Conservation (phyloP, 495 filamentous ascomycete genomes). For the Penicillium coffeae region DNA sequence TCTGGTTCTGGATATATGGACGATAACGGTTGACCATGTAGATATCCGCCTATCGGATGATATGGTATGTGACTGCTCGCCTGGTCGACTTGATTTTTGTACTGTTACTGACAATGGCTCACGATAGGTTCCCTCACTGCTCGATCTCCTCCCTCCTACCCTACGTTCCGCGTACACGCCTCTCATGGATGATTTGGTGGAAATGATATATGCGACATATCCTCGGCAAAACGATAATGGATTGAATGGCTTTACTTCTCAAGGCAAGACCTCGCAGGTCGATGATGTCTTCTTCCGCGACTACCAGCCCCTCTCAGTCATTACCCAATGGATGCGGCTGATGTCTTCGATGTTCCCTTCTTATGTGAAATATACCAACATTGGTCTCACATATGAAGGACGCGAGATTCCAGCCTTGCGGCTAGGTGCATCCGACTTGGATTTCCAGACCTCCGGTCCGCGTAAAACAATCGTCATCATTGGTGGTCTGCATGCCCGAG, state of each 20-base stretch:
- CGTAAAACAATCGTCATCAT: constrained; percentile 79
- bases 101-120: neutral
- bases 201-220: constrained; percentile 73
- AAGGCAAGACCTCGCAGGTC: constrained; percentile 30
- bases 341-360: constrained; percentile 84
- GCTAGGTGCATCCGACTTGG: constrained; percentile 60
- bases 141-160: constrained; percentile 74
- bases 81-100: neutral
- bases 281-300: constrained; percentile 79
- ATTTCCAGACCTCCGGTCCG: constrained; percentile 34
- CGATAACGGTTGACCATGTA: constrained; percentile 75
- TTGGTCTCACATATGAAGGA: constrained; percentile 81
- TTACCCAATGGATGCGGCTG: constrained; percentile 83
- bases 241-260: constrained; percentile 30
- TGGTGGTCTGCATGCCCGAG: constrained; percentile 84
- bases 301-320: constrained; percentile 78
- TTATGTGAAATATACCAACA: constrained; percentile 65
- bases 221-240: constrained; percentile 39
- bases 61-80: constrained; percentile 52
- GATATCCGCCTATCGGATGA: constrained; percentile 79
- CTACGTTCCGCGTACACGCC: constrained; percentile 68
- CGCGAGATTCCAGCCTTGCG: constrained; percentile 79
- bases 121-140: constrained; percentile 65
- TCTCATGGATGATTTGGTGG: constrained; percentile 77
- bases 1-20: constrained; percentile 87